Percentiles rank a stretch among this genome's conserved stretches.
phyloP scores from a whole-genome alignment of 805 yeast species.

The Kazachstania africana region DNA sequence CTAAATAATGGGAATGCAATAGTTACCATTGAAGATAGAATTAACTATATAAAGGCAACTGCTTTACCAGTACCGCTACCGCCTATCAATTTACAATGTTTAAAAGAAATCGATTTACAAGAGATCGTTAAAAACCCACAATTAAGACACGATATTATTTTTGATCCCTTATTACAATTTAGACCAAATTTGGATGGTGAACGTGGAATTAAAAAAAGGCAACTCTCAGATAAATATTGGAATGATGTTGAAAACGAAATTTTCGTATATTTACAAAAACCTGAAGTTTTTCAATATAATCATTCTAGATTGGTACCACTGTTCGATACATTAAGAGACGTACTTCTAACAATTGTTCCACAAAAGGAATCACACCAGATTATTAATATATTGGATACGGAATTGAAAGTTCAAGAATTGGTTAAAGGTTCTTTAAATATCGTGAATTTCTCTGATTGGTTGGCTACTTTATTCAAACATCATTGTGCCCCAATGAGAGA shows the following conservation, averaged over 20 bases:
- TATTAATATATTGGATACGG: constrained; percentile 64
- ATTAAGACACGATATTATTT: constrained; percentile 81
- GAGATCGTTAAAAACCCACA: constrained; percentile 88
- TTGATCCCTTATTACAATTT: constrained; percentile 85
- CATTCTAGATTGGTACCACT: constrained; percentile 48
- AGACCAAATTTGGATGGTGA: constrained; percentile 89
- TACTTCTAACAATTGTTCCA: constrained; percentile 65
- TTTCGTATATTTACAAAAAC: constrained; percentile 28
- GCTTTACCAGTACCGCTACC: constrained; percentile 44
- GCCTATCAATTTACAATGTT: constrained; percentile 70
- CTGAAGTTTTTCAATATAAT: constrained; percentile 21
- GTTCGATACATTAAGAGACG: constrained; percentile 68
- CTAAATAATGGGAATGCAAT: not conserved
- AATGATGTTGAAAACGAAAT: constrained; percentile 61
- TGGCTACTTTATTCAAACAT: constrained; percentile 64
- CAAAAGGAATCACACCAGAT: constrained; percentile 58
- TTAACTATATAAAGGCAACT: constrained; percentile 11
- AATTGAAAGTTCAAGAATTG: constrained; percentile 64
- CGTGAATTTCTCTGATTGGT: constrained; percentile 59
- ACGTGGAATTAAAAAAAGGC: constrained; percentile 68
- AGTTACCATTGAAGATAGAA: constrained; percentile 17
- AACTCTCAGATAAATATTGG: constrained; percentile 77
- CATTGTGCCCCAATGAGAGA: constrained; percentile 97
- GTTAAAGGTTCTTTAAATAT: constrained; percentile 62
- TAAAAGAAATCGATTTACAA: constrained; percentile 76